These are phyloP conservation scores for barrel medic (Medicago truncatula) DNA, from an alignment of 306 rosid species.

Conservation along the genomic window MtrunA17r5.0-ANR NC_053042.1:50541501-50542000, in stretches of 20 bases:
- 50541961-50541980: conserved; percentile 26
- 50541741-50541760: conserved; percentile 45
- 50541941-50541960: conserved; percentile 34
- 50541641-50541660: conserved; percentile 76
- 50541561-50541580: conserved; percentile 27
- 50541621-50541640: conserved; percentile 53
- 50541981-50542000: background rate
- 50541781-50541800: conserved; percentile 53
- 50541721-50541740: conserved; percentile 43
- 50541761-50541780: conserved; percentile 42
- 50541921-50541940: conserved; percentile 13
- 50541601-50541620: conserved; percentile 45
- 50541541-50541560: background rate
- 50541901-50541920: conserved; percentile 9
- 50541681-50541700: conserved; percentile 94
- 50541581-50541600: conserved; percentile 25
- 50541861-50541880: conserved; percentile 30
- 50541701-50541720: conserved; percentile 67
- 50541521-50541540: background rate
- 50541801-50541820: conserved; percentile 48
- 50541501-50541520: conserved; percentile 32
- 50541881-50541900: conserved; percentile 41
- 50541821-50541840: conserved; percentile 48
- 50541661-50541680: conserved; percentile 71
- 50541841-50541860: conserved; percentile 57